These are phyloP conservation scores for Diaporthe citrichinensis DNA, from an alignment of 2,329 filamentous ascomycete species.

Conservation along the genomic window DNA sequence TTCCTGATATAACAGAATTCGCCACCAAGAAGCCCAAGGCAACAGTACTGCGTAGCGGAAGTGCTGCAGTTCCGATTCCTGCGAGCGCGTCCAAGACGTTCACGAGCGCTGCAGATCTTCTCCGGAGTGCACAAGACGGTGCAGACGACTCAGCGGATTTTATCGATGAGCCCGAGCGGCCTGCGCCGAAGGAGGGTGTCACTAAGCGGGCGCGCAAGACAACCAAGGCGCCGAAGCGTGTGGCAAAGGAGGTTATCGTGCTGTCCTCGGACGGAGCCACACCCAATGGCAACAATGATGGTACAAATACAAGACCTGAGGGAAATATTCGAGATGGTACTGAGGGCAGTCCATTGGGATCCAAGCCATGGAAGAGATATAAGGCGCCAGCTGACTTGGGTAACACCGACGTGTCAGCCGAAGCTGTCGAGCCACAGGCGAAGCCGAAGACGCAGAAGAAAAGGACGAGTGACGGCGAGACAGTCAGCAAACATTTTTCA, in stretches of 20 bases:
- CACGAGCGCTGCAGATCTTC: constrained; percentile 58
- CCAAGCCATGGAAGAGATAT: constrained; percentile 57
- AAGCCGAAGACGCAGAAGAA: constrained; percentile 46
- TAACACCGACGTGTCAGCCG: background rate
- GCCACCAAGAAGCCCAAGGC: constrained; percentile 54
- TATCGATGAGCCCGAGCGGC: constrained; percentile 33
- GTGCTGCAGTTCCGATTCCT: constrained; percentile 55
- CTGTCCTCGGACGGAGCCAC: constrained; percentile 39
- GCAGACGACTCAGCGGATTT: constrained; percentile 27
- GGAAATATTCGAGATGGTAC: constrained; percentile 27
- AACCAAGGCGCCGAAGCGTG: constrained; percentile 29
- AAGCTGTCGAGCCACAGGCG: constrained; percentile 44
- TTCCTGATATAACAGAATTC: constrained; percentile 67
- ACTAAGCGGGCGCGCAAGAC: constrained; percentile 24
- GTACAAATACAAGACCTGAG: constrained; percentile 36
- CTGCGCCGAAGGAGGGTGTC: background rate
- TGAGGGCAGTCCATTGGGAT: constrained; percentile 41
- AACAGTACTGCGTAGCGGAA: constrained; percentile 54
- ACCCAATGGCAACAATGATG: constrained; percentile 17
- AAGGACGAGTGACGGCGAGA: constrained; percentile 46
- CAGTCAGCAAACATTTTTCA: constrained; percentile 53
- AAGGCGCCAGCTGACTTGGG: constrained; percentile 38
- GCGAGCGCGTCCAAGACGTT: constrained; percentile 55
- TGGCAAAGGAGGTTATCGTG: constrained; percentile 39
- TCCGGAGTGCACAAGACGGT: constrained; percentile 50